These are phyloP conservation scores for Bothriochloa decipiens DNA, from an alignment of 176 grass and related monocot species.

Conservation along the genomic window DNA sequence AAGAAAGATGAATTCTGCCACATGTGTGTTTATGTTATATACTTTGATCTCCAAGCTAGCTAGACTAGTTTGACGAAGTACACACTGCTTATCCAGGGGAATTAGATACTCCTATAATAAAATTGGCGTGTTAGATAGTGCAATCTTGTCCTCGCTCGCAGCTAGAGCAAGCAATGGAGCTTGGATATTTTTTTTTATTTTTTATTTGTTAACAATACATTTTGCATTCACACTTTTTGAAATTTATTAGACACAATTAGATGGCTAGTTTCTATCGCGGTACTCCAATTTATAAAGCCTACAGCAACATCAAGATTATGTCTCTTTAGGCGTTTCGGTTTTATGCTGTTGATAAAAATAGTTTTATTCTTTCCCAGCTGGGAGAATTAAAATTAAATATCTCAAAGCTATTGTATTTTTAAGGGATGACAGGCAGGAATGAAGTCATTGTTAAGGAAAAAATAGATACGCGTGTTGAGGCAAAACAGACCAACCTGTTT, in stretches of 20 bases:
- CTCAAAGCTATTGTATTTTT: not conserved
- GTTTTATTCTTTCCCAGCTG: not conserved
- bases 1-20: slow-evolving; percentile 49
- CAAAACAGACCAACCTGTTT: slow-evolving; percentile 22
- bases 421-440: not conserved
- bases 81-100: slow-evolving; percentile 10
- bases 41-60: not conserved
- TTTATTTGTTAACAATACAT: not conserved
- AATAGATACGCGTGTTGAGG: not conserved
- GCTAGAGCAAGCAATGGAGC: not conserved
- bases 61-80: slow-evolving; percentile 10
- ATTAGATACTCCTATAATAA: slow-evolving; percentile 15
- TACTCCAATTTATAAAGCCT: not conserved
- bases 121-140: not conserved
- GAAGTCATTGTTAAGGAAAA: not conserved
- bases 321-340: not conserved
- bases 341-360: not conserved
- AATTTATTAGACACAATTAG: not conserved
- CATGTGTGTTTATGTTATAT: slow-evolving; percentile 36
- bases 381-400: not conserved
- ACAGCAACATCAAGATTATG: not conserved
- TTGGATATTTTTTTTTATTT: not conserved
- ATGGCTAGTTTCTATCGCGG: not conserved
- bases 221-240: not conserved
- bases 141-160: not conserved